Evolutionary conservation across 2,329 filamentous ascomycete genomes (phyloP).

Genomic region (Aureobasidium sp.): DNA sequence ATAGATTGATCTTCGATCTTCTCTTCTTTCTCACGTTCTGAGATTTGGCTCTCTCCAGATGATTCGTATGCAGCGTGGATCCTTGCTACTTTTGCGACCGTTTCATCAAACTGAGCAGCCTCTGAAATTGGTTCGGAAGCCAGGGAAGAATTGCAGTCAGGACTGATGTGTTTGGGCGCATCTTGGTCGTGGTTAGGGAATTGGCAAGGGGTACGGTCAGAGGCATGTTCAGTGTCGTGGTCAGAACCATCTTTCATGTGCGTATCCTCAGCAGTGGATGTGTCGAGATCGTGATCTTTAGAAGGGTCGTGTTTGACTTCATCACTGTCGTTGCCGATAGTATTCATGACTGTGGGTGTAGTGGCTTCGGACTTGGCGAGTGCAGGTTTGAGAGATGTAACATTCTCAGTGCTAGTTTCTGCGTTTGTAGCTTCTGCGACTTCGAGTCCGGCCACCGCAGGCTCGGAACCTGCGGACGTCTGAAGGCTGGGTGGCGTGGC

Average conservation of each 20-base stretch:
- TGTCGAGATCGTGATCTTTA: background rate
- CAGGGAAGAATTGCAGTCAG: background rate
- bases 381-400: too few species aligned
- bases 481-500: background rate
- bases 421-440: background rate
- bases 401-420: background rate
- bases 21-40: background rate
- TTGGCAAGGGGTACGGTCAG: too few species aligned
- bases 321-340: background rate
- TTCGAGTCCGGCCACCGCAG: background rate
- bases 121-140: background rate
- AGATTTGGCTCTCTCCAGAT: background rate
- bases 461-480: background rate
- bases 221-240: background rate
- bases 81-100: background rate
- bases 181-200: background rate
- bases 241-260: background rate
- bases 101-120: background rate
- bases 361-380: background rate
- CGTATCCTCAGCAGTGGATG: background rate
- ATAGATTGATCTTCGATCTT: background rate
- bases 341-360: background rate
- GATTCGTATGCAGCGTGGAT: background rate
- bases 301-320: too few species aligned
- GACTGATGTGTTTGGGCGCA: background rate